Evolutionary conservation across 257 asterid genomes (phyloP), one percentile per base, ranked within the genome.

Genomic region (Salvia rosmarinus): DNA sequence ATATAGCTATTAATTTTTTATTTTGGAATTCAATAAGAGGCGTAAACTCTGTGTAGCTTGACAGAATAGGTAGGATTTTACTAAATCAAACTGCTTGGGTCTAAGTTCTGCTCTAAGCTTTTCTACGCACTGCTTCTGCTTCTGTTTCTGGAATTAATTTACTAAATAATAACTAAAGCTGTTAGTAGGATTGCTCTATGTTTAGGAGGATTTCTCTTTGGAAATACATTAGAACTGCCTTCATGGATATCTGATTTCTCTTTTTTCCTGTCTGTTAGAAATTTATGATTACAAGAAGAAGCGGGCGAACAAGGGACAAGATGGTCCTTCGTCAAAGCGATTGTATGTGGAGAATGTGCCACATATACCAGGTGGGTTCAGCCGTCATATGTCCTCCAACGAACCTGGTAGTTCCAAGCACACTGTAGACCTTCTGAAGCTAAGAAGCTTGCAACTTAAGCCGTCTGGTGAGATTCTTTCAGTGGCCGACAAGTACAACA

Each of bases 261-360:
- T n/a, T 73, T 72, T 79, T 56, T 68, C 58, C 65, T 67, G 49
- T 64, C 43, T 74, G 64, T 40, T 79, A 95, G 99, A 91, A 82
- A 95, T 95, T 59, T 87, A 82, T 63, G 79, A 80, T 77, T 80
- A 79, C 76, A 67, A 76, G 73, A 91, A 81, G 79, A 88, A 90
- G 81, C 84, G 89, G 71, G 95, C 88, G 76, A 82, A 86, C 72
- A 81, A 85, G 58, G 97, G 85, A 81, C 87, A 91, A 56, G 96
- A 88, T 80, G 94, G 94, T 75, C 95, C 90, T 68, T 83, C 91
- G 14, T 67, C 82, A 58, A 95, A 95, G 85, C 97, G 95, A 75
- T 77, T 88, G 79, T 91, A 83, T 81, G 88, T 95, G 71, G 96
- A 95, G 88, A 91, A 95, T 71, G 82, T 78, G 84, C 98, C 98